Evolutionary conservation across 306 rosid species (phyloP), one percentile per base, ranked within the genome.

Genomic region (Inga laurina): DNA sequence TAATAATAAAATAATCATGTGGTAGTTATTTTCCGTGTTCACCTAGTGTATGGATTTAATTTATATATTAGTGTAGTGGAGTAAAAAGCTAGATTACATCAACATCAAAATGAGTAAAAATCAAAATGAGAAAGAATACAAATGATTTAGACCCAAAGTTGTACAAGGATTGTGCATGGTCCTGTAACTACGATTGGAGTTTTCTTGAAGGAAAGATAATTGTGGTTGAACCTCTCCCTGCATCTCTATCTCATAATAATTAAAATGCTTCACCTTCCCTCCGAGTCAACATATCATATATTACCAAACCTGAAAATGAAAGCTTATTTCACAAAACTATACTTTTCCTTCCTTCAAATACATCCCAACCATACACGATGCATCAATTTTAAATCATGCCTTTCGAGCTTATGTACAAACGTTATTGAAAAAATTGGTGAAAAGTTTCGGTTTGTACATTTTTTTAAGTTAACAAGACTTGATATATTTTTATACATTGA

Each of bases 121-220:
- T 61, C 12, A 61, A 61, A 57, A 19, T 57, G 1, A 10, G 12
- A 5, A 57, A 7, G 32, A 56, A 59, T 72, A 46, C 39, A 45
- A 43, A 24, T 56, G 57, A 72, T 72, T 21, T 48, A 16, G 72
- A 66, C 22, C 8, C 68, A 62, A 24, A 62, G 15, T 24, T 62
- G 68, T 62, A 11, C 68, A 24, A 24, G 37, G 35, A 27, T 27
- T 10, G 16, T 62, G 68, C 72, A 76, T 41, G 81, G 51, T 15
- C 46, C 5, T 57, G 18, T 54, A 10, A 13, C 18, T 41, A 18
- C 2, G 5, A 62, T 24, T 82, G 78, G 82, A 76, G 74, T 82
- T 77, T 69, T 35, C 85, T 70, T 70, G 10, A 82, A 70, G 85
- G 66, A 69, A 82, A 70, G 39, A 76, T 34, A 32, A 68, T 49